Conservation (phyloP, 108 stramenopile species). For the Asterionellopsis glacialis region DNA sequence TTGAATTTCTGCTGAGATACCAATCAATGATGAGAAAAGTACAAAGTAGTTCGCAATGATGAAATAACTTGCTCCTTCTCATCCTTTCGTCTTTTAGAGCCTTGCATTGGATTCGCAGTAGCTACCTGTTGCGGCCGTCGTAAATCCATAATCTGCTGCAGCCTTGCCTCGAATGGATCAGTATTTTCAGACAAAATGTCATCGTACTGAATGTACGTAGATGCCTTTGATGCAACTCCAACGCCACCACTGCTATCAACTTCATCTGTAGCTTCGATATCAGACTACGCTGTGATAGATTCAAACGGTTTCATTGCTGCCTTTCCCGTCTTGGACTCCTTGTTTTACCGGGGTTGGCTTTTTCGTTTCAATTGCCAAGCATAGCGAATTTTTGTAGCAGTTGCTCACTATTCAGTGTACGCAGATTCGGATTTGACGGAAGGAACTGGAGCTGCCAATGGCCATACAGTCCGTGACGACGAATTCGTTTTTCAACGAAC, state of each 20-base stretch:
- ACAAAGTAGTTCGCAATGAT: constrained; percentile 75
- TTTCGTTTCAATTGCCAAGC: constrained; percentile 17
- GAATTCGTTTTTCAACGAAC: too few relatives aligned
- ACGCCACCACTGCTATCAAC: background rate
- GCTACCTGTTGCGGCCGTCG: background rate
- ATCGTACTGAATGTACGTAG: background rate
- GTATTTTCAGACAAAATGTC: constrained; percentile 30
- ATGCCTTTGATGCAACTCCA: constrained; percentile 4
- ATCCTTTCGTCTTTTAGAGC: constrained; percentile 13
- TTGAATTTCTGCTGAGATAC: constrained; percentile 81
- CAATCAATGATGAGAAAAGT: constrained; percentile 72
- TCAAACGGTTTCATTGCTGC: background rate
- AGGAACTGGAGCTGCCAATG: constrained; percentile 78
- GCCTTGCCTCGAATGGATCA: constrained; percentile 40
- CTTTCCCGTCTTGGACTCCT: background rate
- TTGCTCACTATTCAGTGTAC: constrained; percentile 26
- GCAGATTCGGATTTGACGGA: constrained; percentile 26
- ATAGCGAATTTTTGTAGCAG: constrained; percentile 19
- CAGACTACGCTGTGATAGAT: background rate
- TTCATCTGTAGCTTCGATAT: background rate
- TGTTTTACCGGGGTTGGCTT: background rate
- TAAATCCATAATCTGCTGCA: constrained; percentile 44
- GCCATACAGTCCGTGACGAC: too few relatives aligned
- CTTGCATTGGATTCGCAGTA: background rate
- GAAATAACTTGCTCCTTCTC: constrained; percentile 82